Conservation (phyloP, 1,284 basidiomycete species). For the Ustilago nuda region DNA sequence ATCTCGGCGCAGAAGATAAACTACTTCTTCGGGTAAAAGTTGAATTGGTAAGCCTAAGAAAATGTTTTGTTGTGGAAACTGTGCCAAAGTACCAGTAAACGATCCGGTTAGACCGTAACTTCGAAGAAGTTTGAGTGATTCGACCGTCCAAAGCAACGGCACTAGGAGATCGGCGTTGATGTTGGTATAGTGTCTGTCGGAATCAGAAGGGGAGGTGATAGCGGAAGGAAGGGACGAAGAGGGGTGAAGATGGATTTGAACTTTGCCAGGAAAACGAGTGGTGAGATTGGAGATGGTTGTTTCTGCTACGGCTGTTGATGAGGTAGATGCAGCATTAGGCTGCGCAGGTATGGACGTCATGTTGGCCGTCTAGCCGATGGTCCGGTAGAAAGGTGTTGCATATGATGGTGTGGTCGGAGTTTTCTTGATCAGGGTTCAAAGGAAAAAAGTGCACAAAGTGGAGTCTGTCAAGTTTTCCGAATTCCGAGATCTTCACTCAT, state of each 20-base stretch:
- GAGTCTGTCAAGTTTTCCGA: not conserved
- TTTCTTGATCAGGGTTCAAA: not conserved
- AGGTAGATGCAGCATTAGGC: not conserved
- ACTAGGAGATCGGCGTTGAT: constrained; percentile 3
- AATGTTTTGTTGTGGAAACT: constrained; percentile 94
- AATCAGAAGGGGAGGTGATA: not conserved
- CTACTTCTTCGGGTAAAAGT: constrained; percentile 90
- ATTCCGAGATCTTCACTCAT: not conserved
- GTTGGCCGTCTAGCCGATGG: not conserved
- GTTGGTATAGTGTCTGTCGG: not conserved
- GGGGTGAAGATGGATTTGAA: constrained; percentile 42
- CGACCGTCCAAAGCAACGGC: constrained; percentile 44
- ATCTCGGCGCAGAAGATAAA: constrained; percentile 85
- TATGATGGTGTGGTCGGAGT: not conserved
- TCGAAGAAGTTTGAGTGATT: constrained; percentile 27
- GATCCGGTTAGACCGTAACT: constrained; percentile 83
- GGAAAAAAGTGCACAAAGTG: constrained; percentile 8
- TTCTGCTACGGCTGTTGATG: not conserved
- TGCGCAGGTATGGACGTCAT: not conserved
- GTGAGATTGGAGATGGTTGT: constrained; percentile 1
- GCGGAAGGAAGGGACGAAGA: constrained; percentile 5
- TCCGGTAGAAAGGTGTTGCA: not conserved
- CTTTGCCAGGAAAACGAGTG: constrained; percentile 2
- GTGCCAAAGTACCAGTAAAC: constrained; percentile 90
- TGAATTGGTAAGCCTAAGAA: constrained; percentile 91